Percentiles rank a stretch among this genome's conserved stretches.
Conservation (phyloP, 768 basidiomycete species). For the Suillus subluteus region DNA sequence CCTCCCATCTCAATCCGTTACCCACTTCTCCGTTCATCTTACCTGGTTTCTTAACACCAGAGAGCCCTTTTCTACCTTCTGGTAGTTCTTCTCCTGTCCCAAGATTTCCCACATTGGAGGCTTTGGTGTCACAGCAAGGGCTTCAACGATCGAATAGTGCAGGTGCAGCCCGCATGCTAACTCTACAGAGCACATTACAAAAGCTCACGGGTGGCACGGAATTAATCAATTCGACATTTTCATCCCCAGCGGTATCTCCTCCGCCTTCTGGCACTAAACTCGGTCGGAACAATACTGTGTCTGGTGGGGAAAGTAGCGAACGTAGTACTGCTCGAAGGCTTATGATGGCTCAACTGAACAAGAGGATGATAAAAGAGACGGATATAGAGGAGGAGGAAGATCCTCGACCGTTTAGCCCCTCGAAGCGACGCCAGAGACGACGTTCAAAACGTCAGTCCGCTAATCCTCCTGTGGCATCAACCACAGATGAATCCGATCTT, state of each 20-base stretch:
- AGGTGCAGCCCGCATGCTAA: conserved; percentile 70
- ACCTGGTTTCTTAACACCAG: conserved; percentile 56
- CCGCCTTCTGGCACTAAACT: conserved; percentile 53
- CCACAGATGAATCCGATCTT: conserved; percentile 51
- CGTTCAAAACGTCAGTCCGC: conserved; percentile 49
- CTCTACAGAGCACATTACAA: conserved; percentile 64
- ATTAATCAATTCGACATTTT: conserved; percentile 50
- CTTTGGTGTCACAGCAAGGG: conserved; percentile 60
- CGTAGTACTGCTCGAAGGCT: conserved; percentile 71
- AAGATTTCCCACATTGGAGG: conserved; percentile 75
- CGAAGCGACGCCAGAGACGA: conserved; percentile 54
- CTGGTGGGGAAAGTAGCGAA: conserved; percentile 61
- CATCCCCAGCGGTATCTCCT: conserved; percentile 52
- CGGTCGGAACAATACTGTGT: conserved; percentile 77
- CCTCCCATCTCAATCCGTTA: conserved; percentile 53
- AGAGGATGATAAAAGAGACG: conserved; percentile 53
- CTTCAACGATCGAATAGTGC: conserved; percentile 91
- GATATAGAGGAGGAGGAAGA: conserved; percentile 64
- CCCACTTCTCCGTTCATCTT: conserved; percentile 45
- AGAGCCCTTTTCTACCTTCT: conserved; percentile 62
- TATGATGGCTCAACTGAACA: conserved; percentile 66
- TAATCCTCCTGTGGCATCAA: conserved; percentile 42
- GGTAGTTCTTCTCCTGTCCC: conserved; percentile 69
- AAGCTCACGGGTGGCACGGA: conserved; percentile 77
- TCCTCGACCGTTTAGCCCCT: conserved; percentile 43